These are phyloP conservation scores for Theobroma cacao DNA, from an alignment of 345 rosid species.

Conservation along the genomic window DNA sequence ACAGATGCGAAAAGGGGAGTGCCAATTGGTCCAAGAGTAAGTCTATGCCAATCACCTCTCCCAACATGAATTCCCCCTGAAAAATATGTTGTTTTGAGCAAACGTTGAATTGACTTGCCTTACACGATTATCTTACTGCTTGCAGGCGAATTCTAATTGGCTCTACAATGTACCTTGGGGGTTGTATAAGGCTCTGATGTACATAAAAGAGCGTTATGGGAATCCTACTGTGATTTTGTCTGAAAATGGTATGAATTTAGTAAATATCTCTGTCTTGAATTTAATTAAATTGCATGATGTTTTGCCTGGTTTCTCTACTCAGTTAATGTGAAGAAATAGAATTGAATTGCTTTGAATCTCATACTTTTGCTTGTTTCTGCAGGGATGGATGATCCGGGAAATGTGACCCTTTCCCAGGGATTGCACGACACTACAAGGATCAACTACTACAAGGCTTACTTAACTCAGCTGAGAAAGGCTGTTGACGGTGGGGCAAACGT, in stretches of 20 bases:
- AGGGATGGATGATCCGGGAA: constrained; percentile 97
- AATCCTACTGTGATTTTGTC: constrained; percentile 80
- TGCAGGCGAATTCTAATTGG: constrained; percentile 83
- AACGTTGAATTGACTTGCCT: background rate
- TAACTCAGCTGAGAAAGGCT: constrained; percentile 84
- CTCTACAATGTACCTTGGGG: constrained; percentile 98
- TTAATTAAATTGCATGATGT: background rate
- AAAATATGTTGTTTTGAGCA: background rate
- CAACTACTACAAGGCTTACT: constrained; percentile 63
- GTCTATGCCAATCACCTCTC: background rate
- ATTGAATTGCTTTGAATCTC: background rate
- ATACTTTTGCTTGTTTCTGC: background rate
- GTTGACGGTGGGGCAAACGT: constrained; percentile 80
- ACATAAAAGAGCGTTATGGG: constrained; percentile 84
- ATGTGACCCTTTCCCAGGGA: constrained; percentile 63
- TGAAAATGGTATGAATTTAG: constrained; percentile 68
- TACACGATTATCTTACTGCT: background rate
- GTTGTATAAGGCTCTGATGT: constrained; percentile 80
- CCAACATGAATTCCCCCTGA: too few relatives aligned
- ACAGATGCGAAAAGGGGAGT: constrained; percentile 65
- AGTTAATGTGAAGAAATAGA: background rate
- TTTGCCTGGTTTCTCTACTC: background rate
- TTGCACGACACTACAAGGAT: constrained; percentile 79
- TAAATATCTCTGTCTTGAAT: background rate
- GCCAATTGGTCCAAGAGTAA: constrained; percentile 79